Base-by-base conservation (phyloP, 1,139 yeast genomes). In the Meyerozyma carpophila region DNA sequence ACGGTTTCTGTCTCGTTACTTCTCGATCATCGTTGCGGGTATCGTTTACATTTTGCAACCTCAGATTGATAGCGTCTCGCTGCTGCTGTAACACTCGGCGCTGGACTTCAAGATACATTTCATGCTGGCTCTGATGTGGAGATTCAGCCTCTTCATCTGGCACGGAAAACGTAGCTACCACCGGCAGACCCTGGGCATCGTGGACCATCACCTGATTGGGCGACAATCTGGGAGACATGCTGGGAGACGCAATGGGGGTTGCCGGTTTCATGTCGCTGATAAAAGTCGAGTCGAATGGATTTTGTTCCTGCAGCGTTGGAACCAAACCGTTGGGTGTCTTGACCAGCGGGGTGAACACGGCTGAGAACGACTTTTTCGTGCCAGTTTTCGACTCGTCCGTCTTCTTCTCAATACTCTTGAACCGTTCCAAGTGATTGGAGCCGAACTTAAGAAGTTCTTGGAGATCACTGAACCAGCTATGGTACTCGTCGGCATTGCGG, bases 211-310 rank as follows among this genome's bases (percentile, higher is more conserved):
- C 43, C n/a, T 37, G 44, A 10, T 38, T 44, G 8, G 63, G 63
- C 3, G 64, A 53, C 16, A 49, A 42, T 2, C 32, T 38, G 8
- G 55, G 53, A 5, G 56, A 44, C 11, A 50, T 38, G n/a, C 38
- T 36, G 14, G 47, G 27, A 36, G 44, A 31, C 24, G 49, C 39
- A 36, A 26, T 41, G 39, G 42, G 47, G 10, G 43, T 43, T 27
- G 45, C 41, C 8, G 55, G 48, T 13, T 34, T 34, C 14, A 50
- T 44, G 1, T 51, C 53, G n/a, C 49, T 45, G 41, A 51, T 43
- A 40, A 69, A 68, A 1, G 65, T 57, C 25, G 56, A 59, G 32
- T 70, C 77, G 49, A 72, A 72, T 44, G 76, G 75, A 50, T 71
- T 71, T 14, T 53, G 58, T 40, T 65, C 72, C 4, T 55, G 48